A percentile compares a stretch with the other conserved stretches of the same genome.
Conservation (phyloP, 1,284 basidiomycete species). For the Naganishia cerealis region DNA sequence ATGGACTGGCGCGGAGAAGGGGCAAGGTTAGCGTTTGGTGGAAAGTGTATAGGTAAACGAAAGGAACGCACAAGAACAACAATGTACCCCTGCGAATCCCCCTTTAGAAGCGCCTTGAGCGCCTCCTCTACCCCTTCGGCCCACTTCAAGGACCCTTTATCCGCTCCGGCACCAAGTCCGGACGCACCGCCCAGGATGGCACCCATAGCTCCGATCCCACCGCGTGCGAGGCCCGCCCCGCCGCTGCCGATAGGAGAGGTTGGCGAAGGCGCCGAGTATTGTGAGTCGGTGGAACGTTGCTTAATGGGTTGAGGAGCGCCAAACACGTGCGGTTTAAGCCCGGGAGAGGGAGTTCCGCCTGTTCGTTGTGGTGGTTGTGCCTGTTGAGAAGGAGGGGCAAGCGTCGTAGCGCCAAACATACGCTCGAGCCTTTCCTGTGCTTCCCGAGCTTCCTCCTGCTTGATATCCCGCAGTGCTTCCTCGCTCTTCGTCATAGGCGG, state of each 20-base stretch:
- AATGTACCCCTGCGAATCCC: slow-evolving; percentile 59
- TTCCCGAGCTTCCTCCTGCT: slow-evolving; percentile 64
- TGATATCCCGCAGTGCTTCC: slow-evolving; percentile 72
- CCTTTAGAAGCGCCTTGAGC: slow-evolving; percentile 61
- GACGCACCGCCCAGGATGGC: slow-evolving; percentile 36
- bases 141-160: slow-evolving; percentile 37
- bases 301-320: slow-evolving; percentile 25
- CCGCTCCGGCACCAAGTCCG: slow-evolving; percentile 43
- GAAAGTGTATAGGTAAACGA: background rate
- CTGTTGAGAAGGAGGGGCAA: background rate
- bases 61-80: slow-evolving; percentile 62
- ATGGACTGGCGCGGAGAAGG: slow-evolving; percentile 59
- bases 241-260: background rate
- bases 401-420: slow-evolving; percentile 28
- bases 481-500: slow-evolving; percentile 77
- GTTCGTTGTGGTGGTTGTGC: slow-evolving; percentile 3
- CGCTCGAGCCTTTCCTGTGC: slow-evolving; percentile 39
- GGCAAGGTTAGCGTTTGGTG: background rate
- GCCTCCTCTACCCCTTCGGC: slow-evolving; percentile 56
- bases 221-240: slow-evolving; percentile 43
- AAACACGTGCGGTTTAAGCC: slow-evolving; percentile 12
- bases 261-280: background rate
- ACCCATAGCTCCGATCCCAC: slow-evolving; percentile 32
- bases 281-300: slow-evolving; percentile 14
- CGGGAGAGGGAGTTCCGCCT: background rate